Evolutionary conservation across 75 land plant genomes (phyloP).

Genomic region (Chamaecyparis obtusa): DNA sequence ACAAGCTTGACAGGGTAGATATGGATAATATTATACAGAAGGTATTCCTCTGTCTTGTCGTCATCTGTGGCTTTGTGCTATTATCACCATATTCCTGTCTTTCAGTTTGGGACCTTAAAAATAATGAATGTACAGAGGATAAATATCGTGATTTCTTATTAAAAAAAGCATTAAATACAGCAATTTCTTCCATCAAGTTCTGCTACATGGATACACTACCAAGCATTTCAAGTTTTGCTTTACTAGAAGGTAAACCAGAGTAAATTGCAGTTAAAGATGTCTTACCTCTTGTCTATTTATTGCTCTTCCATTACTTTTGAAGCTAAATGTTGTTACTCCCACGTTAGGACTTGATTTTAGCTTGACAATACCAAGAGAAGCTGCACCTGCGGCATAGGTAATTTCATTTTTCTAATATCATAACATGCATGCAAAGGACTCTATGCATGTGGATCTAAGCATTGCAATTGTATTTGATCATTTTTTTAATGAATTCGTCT

Average conservation of each 20-base stretch:
- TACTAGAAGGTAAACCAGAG: not conserved
- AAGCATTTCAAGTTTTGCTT: not conserved
- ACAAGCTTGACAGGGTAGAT: no score
- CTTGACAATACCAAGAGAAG: not conserved
- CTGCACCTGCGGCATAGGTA: not conserved
- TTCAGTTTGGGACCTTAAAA: no score
- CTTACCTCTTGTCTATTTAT: not conserved
- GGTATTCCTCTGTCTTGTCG: no score
- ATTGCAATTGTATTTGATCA: no score
- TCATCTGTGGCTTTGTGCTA: no score
- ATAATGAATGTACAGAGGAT: no score
- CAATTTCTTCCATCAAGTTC: no score
- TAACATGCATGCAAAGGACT: not conserved
- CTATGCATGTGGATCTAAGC: not conserved
- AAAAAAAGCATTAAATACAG: no score
- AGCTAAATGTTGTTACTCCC: not conserved
- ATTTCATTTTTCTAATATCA: not conserved
- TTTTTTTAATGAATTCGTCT: no score
- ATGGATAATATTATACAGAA: no score
- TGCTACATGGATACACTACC: not conserved
- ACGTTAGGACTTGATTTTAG: not conserved
- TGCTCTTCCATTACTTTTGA: conserved; percentile 1
- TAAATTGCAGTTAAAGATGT: not conserved
- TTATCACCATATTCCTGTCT: no score
- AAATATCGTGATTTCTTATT: no score